phyloP scores from a whole-genome alignment of 495 filamentous ascomycete genomes.

The Mytilinidion resinicola region DNA sequence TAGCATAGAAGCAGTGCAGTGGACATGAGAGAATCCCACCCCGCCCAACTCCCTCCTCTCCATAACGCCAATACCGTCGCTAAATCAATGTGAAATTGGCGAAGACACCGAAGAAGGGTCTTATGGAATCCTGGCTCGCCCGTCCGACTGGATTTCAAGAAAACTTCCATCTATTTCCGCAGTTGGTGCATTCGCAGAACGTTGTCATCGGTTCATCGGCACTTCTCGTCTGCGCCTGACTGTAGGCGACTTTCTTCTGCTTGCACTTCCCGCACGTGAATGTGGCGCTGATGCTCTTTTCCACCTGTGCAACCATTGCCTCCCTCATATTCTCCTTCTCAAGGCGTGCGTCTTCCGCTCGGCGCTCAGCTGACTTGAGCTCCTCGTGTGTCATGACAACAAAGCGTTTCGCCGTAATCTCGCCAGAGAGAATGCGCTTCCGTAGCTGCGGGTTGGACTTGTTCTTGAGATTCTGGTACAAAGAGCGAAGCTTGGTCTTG shows the following conservation, averaged over 20 bases:
- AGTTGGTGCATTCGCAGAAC: constrained; percentile 70
- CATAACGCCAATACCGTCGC: neutral
- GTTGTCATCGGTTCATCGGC: constrained; percentile 91
- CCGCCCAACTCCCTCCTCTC: neutral
- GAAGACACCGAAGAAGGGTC: neutral
- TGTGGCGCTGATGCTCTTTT: constrained; percentile 78
- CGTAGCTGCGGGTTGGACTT: constrained; percentile 75
- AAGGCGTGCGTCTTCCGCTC: constrained; percentile 59
- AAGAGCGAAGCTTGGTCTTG: constrained; percentile 76
- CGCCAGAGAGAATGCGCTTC: constrained; percentile 62
- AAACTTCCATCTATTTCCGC: constrained; percentile 71
- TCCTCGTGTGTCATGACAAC: constrained; percentile 71
- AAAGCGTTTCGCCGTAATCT: constrained; percentile 63
- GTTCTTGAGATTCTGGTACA: constrained; percentile 91
- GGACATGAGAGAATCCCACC: neutral
- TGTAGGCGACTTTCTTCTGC: constrained; percentile 89
- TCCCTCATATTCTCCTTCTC: constrained; percentile 91
- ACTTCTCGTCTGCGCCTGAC: constrained; percentile 88
- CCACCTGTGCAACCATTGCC: constrained; percentile 81
- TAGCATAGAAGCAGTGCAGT: no score
- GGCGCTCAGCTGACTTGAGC: constrained; percentile 66
- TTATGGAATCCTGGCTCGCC: neutral
- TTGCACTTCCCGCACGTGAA: constrained; percentile 85
- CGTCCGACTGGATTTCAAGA: constrained; percentile 20
- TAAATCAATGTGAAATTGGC: neutral